A percentile compares a stretch with the other conserved stretches of the same genome.
Evolutionary conservation across 208 protist species (phyloP).

Genomic region (Leishmania tropica): DNA sequence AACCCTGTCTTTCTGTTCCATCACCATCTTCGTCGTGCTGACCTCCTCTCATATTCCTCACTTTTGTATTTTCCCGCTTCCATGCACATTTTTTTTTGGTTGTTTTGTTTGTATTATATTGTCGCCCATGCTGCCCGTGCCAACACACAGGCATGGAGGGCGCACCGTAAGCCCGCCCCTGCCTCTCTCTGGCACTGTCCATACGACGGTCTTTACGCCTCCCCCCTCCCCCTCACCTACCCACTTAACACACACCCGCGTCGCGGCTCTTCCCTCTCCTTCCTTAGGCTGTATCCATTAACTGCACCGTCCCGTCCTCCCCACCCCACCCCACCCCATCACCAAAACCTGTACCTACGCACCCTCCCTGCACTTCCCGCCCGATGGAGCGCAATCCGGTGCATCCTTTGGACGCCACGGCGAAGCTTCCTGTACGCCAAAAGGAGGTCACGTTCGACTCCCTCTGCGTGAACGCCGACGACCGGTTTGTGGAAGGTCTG

Average conservation of each 20-base stretch:
- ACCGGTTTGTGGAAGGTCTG: slow-evolving; percentile 23
- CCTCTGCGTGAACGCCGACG: slow-evolving; percentile 16
- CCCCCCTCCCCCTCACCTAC: not conserved
- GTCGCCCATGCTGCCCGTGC: not conserved
- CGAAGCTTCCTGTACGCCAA: slow-evolving; percentile 44
- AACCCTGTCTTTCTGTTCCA: not conserved
- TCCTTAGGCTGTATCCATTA: not conserved
- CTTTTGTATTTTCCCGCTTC: not conserved
- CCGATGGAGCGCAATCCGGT: slow-evolving; percentile 18
- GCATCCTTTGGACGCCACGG: slow-evolving; percentile 20
- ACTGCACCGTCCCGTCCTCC: not conserved
- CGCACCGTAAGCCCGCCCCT: not conserved
- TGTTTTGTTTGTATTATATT: not conserved
- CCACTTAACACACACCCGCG: not conserved
- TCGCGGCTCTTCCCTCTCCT: not conserved
- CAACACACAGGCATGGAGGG: not conserved
- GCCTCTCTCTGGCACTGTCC: not conserved
- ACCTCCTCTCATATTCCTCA: not conserved
- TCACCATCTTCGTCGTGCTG: not conserved
- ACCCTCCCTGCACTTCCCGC: not conserved
- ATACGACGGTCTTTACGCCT: not conserved
- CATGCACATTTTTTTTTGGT: not conserved
- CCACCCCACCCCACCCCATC: not conserved
- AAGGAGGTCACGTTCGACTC: slow-evolving; percentile 61
- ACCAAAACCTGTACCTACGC: not conserved